These are phyloP conservation scores for Cynara cardunculus DNA, from an alignment of 129 eudicot genomes.

Conservation along the genomic window DNA sequence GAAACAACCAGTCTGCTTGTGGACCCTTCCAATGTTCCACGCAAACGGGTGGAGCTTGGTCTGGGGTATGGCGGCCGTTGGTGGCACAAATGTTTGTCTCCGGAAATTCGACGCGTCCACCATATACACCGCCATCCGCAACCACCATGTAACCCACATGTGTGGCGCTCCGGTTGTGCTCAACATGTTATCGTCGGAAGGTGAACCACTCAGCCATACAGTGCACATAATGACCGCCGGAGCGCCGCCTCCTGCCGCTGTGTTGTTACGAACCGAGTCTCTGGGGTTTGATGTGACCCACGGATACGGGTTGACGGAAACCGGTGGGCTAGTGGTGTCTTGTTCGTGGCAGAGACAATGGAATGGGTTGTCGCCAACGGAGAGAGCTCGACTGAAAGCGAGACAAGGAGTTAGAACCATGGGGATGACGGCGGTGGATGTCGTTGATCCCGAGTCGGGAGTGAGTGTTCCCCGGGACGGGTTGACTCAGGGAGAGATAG, in stretches of 20 bases:
- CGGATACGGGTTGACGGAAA: conserved; percentile 82
- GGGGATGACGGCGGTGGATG: conserved; percentile 56
- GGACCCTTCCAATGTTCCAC: conserved; percentile 85
- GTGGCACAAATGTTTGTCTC: conserved; percentile 58
- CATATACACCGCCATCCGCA: conserved; percentile 28
- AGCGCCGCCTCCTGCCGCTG: conserved; percentile 77
- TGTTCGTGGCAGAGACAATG: conserved; percentile 81
- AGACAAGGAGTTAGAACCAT: conserved; percentile 66
- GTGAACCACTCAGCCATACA: conserved; percentile 23
- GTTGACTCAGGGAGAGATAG: conserved; percentile 58
- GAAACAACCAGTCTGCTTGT: conserved; percentile 46
- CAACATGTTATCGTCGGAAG: conserved; percentile 47
- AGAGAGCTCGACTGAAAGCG: conserved; percentile 62
- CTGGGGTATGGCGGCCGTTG: conserved; percentile 81
- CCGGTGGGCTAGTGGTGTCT: conserved; percentile 56
- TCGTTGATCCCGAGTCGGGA: conserved; percentile 56
- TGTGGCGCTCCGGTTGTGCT: conserved; percentile 83
- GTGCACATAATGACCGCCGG: conserved; percentile 66
- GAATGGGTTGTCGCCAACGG: conserved; percentile 47
- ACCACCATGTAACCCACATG: conserved; percentile 61
- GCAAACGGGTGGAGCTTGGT: conserved; percentile 71
- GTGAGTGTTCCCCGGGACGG: conserved; percentile 57
- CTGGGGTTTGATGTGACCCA: conserved; percentile 64
- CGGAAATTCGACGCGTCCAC: conserved; percentile 44
- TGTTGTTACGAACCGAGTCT: conserved; percentile 52